Conservation (phyloP, 2,329 filamentous ascomycete species). For the Reticulascus tulasneorum region DNA sequence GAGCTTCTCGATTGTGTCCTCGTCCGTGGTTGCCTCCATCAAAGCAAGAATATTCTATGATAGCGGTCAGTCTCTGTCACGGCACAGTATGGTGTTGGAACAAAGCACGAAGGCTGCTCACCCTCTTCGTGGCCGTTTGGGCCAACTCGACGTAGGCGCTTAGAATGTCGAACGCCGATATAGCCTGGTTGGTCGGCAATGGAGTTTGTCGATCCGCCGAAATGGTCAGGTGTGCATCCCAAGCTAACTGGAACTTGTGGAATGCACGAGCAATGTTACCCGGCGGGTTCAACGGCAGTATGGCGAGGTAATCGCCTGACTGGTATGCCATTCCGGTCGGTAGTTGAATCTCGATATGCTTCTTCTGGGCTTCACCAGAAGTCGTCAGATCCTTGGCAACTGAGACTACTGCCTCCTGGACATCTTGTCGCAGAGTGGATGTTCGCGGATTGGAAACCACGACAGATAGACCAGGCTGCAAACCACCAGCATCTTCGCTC, state of each 20-base stretch:
- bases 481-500: slow-evolving; percentile 20
- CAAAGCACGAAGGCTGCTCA: slow-evolving; percentile 35
- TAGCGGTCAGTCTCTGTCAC: slow-evolving; percentile 17
- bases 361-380: slow-evolving; percentile 51
- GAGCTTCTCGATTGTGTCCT: slow-evolving; percentile 26
- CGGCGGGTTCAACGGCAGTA: slow-evolving; percentile 67
- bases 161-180: slow-evolving; percentile 62
- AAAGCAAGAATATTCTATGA: slow-evolving; percentile 26
- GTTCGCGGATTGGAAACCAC: slow-evolving; percentile 51
- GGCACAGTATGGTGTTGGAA: not conserved
- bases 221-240: slow-evolving; percentile 65
- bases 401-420: slow-evolving; percentile 55
- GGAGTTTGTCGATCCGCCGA: slow-evolving; percentile 45
- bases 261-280: slow-evolving; percentile 60
- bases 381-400: slow-evolving; percentile 46
- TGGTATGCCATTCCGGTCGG: slow-evolving; percentile 63
- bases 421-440: slow-evolving; percentile 55
- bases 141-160: slow-evolving; percentile 69
- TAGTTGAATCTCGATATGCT: slow-evolving; percentile 63
- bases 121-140: slow-evolving; percentile 67
- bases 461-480: slow-evolving; percentile 34
- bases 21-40: slow-evolving; percentile 25
- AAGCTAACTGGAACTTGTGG: slow-evolving; percentile 61
- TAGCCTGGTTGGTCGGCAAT: slow-evolving; percentile 50
- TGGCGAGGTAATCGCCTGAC: slow-evolving; percentile 72